Conservation (phyloP, 352 stramenopile species). For the Nothophytophthora sp. region DNA sequence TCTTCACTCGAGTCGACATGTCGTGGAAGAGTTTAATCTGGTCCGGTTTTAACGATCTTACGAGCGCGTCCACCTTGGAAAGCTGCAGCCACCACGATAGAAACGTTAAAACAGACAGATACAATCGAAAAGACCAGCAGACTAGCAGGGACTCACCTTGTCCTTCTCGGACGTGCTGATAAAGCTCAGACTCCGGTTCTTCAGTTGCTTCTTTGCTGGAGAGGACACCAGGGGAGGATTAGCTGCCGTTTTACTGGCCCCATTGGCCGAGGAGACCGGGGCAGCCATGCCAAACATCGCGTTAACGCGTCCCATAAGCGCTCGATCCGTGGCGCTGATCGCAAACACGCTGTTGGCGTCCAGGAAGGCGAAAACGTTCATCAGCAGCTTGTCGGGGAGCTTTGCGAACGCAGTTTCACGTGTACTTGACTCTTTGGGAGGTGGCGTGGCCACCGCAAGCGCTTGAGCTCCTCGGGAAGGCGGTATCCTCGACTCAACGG, state of each 20-base stretch:
- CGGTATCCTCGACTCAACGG: constrained; percentile 16
- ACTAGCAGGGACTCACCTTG: too few species aligned
- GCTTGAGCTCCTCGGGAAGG: constrained; percentile 1
- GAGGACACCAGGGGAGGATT: constrained; percentile 19
- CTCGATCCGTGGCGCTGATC: constrained; percentile 62
- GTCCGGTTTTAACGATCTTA: constrained; percentile 80
- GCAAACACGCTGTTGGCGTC: constrained; percentile 74
- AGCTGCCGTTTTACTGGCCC: constrained; percentile 5
- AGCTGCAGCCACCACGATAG: constrained; percentile 30
- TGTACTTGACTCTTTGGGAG: background rate
- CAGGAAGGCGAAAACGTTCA: constrained; percentile 68
- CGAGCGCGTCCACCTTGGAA: constrained; percentile 75
- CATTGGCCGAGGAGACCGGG: constrained; percentile 24
- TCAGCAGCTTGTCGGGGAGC: constrained; percentile 57
- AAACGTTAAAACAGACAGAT: background rate
- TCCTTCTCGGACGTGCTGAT: constrained; percentile 40
- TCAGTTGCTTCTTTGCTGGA: constrained; percentile 14
- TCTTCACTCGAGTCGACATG: constrained; percentile 77
- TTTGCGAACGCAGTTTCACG: constrained; percentile 28
- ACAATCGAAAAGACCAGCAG: background rate
- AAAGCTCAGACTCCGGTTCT: constrained; percentile 36
- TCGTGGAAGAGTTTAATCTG: constrained; percentile 88
- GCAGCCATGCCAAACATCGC: constrained; percentile 60
- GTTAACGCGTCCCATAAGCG: constrained; percentile 59
- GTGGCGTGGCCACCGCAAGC: constrained; percentile 1